These are phyloP conservation scores for Kandelia obovata DNA, from an alignment of 345 rosid species.

Conservation along the genomic window DNA sequence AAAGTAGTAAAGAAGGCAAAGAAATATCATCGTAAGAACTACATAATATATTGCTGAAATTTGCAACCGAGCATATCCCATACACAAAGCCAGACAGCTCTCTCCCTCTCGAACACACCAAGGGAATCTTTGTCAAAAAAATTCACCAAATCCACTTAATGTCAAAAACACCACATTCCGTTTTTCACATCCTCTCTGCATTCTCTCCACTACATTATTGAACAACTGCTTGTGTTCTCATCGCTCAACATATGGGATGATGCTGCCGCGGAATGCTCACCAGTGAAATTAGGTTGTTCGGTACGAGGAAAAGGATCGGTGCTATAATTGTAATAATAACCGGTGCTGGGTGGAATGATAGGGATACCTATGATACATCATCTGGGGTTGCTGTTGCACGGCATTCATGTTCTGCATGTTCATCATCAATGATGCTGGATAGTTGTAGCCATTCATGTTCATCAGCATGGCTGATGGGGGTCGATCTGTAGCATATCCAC, in stretches of 20 bases:
- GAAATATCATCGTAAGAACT: slow-evolving; percentile 25
- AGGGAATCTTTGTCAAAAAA: slow-evolving; percentile 20
- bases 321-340: slow-evolving; percentile 45
- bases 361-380: slow-evolving; percentile 67
- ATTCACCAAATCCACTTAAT: slow-evolving; percentile 10
- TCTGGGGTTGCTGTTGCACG: slow-evolving; percentile 49
- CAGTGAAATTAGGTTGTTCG: slow-evolving; percentile 30
- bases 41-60: slow-evolving; percentile 13
- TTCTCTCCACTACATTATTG: slow-evolving; percentile 38
- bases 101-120: background rate
- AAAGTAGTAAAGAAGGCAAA: background rate
- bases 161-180: slow-evolving; percentile 1
- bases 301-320: slow-evolving; percentile 37
- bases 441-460: slow-evolving; percentile 47
- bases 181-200: background rate
- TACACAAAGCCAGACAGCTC: background rate
- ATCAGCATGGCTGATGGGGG: slow-evolving; percentile 39
- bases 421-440: slow-evolving; percentile 39
- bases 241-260: slow-evolving; percentile 36
- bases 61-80: slow-evolving; percentile 14
- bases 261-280: slow-evolving; percentile 31
- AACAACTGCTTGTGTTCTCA: slow-evolving; percentile 46
- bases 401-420: slow-evolving; percentile 46
- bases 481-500: slow-evolving; percentile 30
- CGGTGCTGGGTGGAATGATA: slow-evolving; percentile 48